Evolutionary conservation across 805 yeast genomes (phyloP).

Genomic region (Saccharomycopsis sp.): DNA sequence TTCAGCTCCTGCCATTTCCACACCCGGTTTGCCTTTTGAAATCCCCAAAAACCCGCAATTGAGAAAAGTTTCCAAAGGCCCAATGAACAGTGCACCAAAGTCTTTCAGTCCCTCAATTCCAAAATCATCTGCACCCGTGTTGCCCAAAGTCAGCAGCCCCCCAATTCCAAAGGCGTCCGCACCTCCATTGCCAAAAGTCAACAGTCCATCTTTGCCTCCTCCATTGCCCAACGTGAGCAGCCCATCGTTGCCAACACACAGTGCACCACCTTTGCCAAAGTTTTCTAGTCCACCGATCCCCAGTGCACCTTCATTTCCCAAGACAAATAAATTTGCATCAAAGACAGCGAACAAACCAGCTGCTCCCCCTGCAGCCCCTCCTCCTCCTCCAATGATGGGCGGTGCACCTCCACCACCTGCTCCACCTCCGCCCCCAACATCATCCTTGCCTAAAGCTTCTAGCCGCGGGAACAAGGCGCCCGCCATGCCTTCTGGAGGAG

Average conservation of each 20-base stretch:
- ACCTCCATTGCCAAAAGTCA: slow-evolving; percentile 23
- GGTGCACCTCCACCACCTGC: slow-evolving; percentile 25
- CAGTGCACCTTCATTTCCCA: slow-evolving; percentile 22
- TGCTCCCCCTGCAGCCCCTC: not conserved
- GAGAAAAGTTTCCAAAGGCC: too few relatives aligned
- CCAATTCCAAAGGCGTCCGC: slow-evolving; percentile 23
- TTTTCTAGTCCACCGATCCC: slow-evolving; percentile 18
- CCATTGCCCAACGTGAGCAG: slow-evolving; percentile 16
- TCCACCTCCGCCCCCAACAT: slow-evolving; percentile 25
- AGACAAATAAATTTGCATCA: too few relatives aligned
- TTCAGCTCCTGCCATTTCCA: slow-evolving; percentile 14
- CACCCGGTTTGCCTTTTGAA: too few relatives aligned
- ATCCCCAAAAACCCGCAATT: too few relatives aligned
- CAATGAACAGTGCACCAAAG: too few relatives aligned
- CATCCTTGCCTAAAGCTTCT: slow-evolving; percentile 23
- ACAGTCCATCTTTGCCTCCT: slow-evolving; percentile 12
- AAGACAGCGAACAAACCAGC: too few relatives aligned
- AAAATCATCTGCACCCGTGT: too few relatives aligned
- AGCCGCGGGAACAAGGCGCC: too few relatives aligned
- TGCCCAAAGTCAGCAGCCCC: too few relatives aligned
- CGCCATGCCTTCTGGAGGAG: slow-evolving; percentile 32
- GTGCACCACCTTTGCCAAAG: slow-evolving; percentile 22
- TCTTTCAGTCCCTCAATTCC: slow-evolving; percentile 21
- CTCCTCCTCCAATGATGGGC: not conserved
- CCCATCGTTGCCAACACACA: slow-evolving; percentile 1